Conservation (phyloP, 371 early-diverging fungal species). For the Agmasoma carcini region DNA sequence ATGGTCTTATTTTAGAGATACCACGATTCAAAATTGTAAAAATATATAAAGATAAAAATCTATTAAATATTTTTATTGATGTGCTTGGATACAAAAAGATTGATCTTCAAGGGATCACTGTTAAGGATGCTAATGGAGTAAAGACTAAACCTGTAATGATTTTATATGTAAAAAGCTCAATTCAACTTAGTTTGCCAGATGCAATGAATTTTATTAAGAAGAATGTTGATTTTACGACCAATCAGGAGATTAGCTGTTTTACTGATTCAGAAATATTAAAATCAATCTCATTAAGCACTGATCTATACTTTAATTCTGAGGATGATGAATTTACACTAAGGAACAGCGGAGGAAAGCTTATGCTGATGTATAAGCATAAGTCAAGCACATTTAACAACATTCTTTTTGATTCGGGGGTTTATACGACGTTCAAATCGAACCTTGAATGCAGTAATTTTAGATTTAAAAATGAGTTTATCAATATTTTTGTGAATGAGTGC, state of each 20-base stretch:
- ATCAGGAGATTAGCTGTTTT: neutral
- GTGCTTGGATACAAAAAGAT: neutral
- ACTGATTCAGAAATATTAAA: neutral
- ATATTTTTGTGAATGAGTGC: neutral
- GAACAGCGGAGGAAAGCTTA: neutral
- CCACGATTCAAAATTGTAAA: neutral
- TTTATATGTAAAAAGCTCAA: neutral
- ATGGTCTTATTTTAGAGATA: no score
- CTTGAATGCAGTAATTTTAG: neutral
- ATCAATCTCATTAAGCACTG: neutral
- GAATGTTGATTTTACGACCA: neutral
- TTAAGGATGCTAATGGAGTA: slow-evolving; percentile 7
- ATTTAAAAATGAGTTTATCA: neutral
- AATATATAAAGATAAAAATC: neutral
- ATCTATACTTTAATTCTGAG: neutral
- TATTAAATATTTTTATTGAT: neutral
- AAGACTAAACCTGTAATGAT: slow-evolving; percentile 1
- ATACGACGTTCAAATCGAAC: no score
- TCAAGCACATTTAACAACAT: neutral
- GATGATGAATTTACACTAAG: neutral
- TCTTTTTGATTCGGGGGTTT: no score
- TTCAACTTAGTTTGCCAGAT: neutral
- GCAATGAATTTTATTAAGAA: neutral
- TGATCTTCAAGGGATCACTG: slow-evolving; percentile 3
- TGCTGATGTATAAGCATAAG: neutral